Conservation (phyloP, 139 green algal species). For the Asterochloris sp. region DNA sequence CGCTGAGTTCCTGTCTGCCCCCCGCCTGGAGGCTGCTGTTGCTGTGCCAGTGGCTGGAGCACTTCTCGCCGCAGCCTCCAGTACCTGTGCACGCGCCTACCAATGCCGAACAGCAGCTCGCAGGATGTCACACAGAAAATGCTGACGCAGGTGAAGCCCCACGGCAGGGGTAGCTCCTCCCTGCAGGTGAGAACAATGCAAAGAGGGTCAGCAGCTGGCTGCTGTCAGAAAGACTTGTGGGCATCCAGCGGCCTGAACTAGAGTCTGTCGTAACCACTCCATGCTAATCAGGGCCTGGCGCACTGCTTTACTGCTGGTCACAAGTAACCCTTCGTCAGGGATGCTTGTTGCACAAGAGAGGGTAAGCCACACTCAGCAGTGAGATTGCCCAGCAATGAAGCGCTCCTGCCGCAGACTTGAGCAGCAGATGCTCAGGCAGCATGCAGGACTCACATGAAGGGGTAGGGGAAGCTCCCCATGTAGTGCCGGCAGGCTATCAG, state of each 20-base stretch:
- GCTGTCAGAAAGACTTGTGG: too few relatives aligned
- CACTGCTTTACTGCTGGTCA: too few relatives aligned
- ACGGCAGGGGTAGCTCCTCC: conserved; percentile 3
- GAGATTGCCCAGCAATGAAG: neutral
- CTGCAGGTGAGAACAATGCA: neutral
- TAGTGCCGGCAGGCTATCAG: neutral
- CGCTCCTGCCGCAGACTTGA: too few relatives aligned
- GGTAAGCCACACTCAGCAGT: neutral
- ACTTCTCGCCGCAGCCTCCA: too few relatives aligned
- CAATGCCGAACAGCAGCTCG: conserved; percentile 7
- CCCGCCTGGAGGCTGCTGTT: too few relatives aligned
- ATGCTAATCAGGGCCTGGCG: too few relatives aligned
- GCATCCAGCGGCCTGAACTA: too few relatives aligned
- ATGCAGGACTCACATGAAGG: conserved; percentile 5
- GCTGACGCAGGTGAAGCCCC: neutral
- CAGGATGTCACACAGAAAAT: conserved; percentile 1
- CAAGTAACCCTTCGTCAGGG: too few relatives aligned
- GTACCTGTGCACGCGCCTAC: neutral
- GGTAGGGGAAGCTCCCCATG: neutral
- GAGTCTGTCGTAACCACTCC: too few relatives aligned
- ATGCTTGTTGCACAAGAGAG: too few relatives aligned
- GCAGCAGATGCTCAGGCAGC: neutral
- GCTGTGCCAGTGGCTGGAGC: too few relatives aligned
- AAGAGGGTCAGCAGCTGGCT: neutral
- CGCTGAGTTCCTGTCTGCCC: too few relatives aligned